Conservation (phyloP, 495 filamentous ascomycete species). For the Poronia punctata region DNA sequence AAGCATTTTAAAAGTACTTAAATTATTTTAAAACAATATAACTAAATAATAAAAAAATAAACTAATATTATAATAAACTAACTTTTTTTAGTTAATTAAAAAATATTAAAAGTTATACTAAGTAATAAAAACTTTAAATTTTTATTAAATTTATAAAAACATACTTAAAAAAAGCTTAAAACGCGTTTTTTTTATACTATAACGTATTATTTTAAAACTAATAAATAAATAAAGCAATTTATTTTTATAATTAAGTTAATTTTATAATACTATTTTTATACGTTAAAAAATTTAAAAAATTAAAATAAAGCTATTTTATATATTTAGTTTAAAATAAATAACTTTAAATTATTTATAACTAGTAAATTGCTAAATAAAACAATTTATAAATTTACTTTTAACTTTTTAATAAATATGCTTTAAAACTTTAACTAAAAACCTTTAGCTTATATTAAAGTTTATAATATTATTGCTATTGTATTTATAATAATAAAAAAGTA, state of each 20-base stretch:
- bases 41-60: neutral
- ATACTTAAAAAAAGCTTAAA: neutral
- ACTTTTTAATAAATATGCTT: conserved; percentile 1
- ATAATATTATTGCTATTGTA: neutral
- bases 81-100: neutral
- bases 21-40: neutral
- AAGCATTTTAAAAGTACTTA: neutral
- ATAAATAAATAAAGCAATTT: conserved; percentile 2
- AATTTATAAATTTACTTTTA: conserved; percentile 4
- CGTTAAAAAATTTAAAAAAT: neutral
- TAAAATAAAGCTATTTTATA: neutral
- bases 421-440: neutral
- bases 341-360: neutral
- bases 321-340: conserved; percentile 7
- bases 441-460: neutral
- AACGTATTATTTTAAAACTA: conserved; percentile 1
- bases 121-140: conserved; percentile 1
- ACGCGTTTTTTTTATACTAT: neutral
- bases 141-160: neutral
- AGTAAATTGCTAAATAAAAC: neutral
- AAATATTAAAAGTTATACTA: neutral
- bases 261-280: conserved; percentile 4
- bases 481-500: conserved; percentile 2
- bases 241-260: conserved; percentile 5
- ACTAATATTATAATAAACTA: neutral